phyloP scores from a whole-genome alignment of 2,329 filamentous ascomycete species.

The Penicillium sumatraense region DNA sequence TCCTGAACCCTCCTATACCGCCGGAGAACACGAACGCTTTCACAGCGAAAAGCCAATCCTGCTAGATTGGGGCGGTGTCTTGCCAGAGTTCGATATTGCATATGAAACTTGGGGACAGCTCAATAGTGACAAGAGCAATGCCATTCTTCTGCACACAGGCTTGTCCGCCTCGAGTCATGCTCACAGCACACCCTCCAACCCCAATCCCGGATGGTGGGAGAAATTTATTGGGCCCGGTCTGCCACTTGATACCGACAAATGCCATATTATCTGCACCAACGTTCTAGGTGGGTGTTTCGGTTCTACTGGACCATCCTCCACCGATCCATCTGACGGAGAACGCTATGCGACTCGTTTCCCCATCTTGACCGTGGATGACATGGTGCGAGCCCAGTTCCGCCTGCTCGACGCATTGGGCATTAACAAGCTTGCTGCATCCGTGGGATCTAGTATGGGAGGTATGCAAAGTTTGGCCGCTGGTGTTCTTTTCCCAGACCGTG shows the following conservation, averaged over 20 bases:
- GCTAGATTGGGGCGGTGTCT: constrained; percentile 92
- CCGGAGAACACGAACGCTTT: constrained; percentile 79
- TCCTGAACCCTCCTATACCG: constrained; percentile 92
- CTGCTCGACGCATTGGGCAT: constrained; percentile 81
- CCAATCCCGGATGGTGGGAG: constrained; percentile 97
- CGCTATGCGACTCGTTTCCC: constrained; percentile 93
- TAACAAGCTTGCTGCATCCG: constrained; percentile 81
- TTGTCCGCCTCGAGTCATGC: constrained; percentile 97
- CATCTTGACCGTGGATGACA: constrained; percentile 93
- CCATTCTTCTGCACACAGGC: constrained; percentile 89
- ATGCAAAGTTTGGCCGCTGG: constrained; percentile 95
- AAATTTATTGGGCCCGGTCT: constrained; percentile 90
- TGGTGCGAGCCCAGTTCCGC: constrained; percentile 94
- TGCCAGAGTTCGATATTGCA: constrained; percentile 83
- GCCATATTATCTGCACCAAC: constrained; percentile 94
- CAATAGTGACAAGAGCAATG: constrained; percentile 82
- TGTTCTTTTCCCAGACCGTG: constrained; percentile 78
- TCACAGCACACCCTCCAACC: constrained; percentile 84
- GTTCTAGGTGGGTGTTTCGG: constrained; percentile 96
- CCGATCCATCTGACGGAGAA: constrained; percentile 86
- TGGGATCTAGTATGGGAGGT: constrained; percentile 96
- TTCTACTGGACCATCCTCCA: constrained; percentile 85
- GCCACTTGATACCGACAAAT: constrained; percentile 86
- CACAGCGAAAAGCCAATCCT: constrained; percentile 74
- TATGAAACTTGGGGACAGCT: constrained; percentile 91